Evolutionary conservation across 352 stramenopile species (phyloP).

Genomic region (Globisporangium ultimum): DNA sequence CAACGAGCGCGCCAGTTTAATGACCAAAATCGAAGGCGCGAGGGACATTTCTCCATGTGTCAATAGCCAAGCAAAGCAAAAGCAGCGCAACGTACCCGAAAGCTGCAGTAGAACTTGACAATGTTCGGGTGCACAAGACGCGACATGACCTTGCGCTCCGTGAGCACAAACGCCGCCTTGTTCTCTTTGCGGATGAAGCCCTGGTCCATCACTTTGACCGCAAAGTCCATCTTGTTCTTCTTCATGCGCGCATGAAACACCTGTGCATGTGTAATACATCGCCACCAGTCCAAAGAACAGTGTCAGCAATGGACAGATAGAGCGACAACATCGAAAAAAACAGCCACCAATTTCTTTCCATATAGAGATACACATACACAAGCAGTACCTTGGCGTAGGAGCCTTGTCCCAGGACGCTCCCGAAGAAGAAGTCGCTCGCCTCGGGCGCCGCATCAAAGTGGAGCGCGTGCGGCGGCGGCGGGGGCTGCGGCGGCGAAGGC

Average conservation of each 20-base stretch:
- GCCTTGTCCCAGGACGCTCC: slow-evolving; percentile 80
- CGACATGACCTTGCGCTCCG: slow-evolving; percentile 89
- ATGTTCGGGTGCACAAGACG: slow-evolving; percentile 86
- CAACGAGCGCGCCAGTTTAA: neutral
- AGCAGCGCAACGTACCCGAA: slow-evolving; percentile 47
- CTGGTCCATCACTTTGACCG: slow-evolving; percentile 92
- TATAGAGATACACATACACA: too few relatives aligned
- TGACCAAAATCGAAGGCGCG: too few relatives aligned
- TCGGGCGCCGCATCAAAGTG: slow-evolving; percentile 65
- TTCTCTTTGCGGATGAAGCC: slow-evolving; percentile 90
- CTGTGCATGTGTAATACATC: slow-evolving; percentile 11
- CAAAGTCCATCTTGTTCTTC: slow-evolving; percentile 74
- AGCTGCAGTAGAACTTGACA: slow-evolving; percentile 88
- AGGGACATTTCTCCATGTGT: too few relatives aligned
- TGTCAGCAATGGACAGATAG: neutral
- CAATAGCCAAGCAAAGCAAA: too few relatives aligned
- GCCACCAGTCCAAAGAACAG: neutral
- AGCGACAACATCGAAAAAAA: neutral
- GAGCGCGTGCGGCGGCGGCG: slow-evolving; percentile 35
- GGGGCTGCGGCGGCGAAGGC: neutral
- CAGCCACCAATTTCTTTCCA: neutral
- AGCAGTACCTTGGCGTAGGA: slow-evolving; percentile 79
- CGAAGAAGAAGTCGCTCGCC: slow-evolving; percentile 84
- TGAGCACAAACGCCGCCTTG: slow-evolving; percentile 89
- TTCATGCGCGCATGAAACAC: slow-evolving; percentile 88